Base-by-base conservation (phyloP, 495 filamentous ascomycete genomes). In the Apodospora peruviana region DNA sequence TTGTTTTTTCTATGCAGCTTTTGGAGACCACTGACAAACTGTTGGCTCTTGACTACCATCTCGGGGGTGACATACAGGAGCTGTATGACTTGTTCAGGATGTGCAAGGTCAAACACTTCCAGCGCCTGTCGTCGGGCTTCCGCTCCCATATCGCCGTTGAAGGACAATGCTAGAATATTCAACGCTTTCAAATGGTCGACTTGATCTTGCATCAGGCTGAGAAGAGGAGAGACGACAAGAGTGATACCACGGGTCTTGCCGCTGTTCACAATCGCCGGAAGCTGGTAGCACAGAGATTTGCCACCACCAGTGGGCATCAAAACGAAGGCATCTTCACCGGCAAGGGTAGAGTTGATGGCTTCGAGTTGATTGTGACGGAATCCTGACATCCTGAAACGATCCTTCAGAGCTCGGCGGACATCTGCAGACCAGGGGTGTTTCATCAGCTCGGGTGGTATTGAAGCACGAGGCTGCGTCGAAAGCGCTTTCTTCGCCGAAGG, bases 231-330 rank as follows among this genome's bases (percentile, higher is more conserved):
- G 36, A 99, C 79, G 14, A 99, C 93, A 32, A 99, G 74, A 0
- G 94, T 97, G 5, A 99, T 79, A 2, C 93, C 93, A 41, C 70
- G 76, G 0, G 91, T 97, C 51, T 78, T 81, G 14, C 93, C 94
- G 17, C 81, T 85, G 11, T 68, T 77, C n/a, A 97, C 73, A 20
- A 96, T 74, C 20, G 94, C 87, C 7, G 93, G 94, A 14, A 99
- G 71, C 58, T 99, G 93, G 63, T 97, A 99, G 64, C 94, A 97
- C 9, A 99, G 73, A 11, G 90, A 96, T 61, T 99, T 98, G 14
- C 93, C 93, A 43, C 93, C 94, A 36, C 94, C 93, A 2, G 93
- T 99, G 22, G 93, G 94, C 93, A 99, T 97, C 20, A 97, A 68
- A 12, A 97, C 85, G 60, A 99, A 97, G 0, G 84, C 82, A 66